Base-by-base conservation (phyloP, 2,329 filamentous ascomycete species). In the Ceratocystis colombiana region DNA sequence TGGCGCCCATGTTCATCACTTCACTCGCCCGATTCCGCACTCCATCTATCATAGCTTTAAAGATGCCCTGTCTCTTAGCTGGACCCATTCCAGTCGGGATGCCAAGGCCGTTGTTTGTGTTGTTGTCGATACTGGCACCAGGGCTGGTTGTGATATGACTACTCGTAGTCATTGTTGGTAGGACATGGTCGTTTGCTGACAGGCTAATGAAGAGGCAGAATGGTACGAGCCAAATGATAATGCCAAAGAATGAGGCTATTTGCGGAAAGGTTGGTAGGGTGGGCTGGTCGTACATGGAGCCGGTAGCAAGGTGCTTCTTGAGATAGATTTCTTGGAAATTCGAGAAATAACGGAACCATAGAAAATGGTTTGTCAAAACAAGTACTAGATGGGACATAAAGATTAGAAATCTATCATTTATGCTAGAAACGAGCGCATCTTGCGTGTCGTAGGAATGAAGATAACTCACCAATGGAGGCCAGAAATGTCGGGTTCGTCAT, bases 261-360 rank as follows among this genome's bases (percentile, higher is more conserved):
- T 97, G 90, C 20, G 90, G 92, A 75, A 99, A 99, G 46, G 84
- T 87, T 0, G 94, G 94, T 57, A 90, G 74, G 64, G 84, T 76
- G 66, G 79, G 77, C 67, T 80, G 78, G 70, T 89, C 84, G 73
- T 88, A 87, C 73, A 83, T 81, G 2, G 81, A 79, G 75, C 78
- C 75, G 71, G 82, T 79, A 10, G 37, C 41, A 25, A 53, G 48
- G 20, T 65, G 64, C 37, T 61, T 44, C 66, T 81, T 76, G 75
- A 86, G 84, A 2, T 84, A 79, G 65, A 76, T 76, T 61, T 82
- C 75, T 69, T 87, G 82, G 66, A 82, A 79, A 66, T 80, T 77
- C 68, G 88, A 93, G 76, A 99, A 99, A 77, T 97, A 87, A 66
- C 84, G 84, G 80, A 99, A 97, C 93, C 94, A 99, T 63, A 96